Evolutionary conservation across 345 rosid genomes (phyloP).

Genomic region (Ceriops tagal): DNA sequence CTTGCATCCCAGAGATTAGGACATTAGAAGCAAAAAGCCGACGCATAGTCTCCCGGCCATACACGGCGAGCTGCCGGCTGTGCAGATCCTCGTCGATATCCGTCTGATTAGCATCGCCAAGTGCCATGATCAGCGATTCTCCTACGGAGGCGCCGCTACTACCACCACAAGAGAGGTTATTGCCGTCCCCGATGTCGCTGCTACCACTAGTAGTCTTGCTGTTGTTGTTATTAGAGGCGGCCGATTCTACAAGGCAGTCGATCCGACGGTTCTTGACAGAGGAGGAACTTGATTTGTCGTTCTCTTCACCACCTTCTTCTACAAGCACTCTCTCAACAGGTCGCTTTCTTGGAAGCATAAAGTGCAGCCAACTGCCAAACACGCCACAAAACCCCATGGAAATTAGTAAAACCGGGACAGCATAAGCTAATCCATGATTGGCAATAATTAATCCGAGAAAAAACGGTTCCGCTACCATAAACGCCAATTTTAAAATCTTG

Average conservation of each 20-base stretch:
- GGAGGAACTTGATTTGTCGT: constrained; percentile 24
- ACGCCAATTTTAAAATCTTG: constrained; percentile 29
- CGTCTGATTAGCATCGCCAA: constrained; percentile 57
- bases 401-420: constrained; percentile 25
- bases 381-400: constrained; percentile 40
- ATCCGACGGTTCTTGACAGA: constrained; percentile 62
- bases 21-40: constrained; percentile 82
- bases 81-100: constrained; percentile 98
- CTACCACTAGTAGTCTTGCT: constrained; percentile 15
- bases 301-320: constrained; percentile 40
- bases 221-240: constrained; percentile 10
- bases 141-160: constrained; percentile 5
- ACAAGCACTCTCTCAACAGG: constrained; percentile 47
- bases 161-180: not conserved
- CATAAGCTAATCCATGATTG: not conserved
- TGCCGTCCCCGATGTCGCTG: constrained; percentile 23
- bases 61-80: constrained; percentile 98
- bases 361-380: constrained; percentile 61
- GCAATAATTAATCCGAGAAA: constrained; percentile 9
- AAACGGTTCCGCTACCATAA: constrained; percentile 30
- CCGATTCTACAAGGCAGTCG: constrained; percentile 25
- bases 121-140: constrained; percentile 53
- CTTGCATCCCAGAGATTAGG: constrained; percentile 87
- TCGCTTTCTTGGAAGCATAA: constrained; percentile 97
- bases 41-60: constrained; percentile 97